Percentiles rank a stretch among this genome's conserved stretches.
phyloP scores from a whole-genome alignment of 768 basidiomycete species.

The Thelephora ganbajun region DNA sequence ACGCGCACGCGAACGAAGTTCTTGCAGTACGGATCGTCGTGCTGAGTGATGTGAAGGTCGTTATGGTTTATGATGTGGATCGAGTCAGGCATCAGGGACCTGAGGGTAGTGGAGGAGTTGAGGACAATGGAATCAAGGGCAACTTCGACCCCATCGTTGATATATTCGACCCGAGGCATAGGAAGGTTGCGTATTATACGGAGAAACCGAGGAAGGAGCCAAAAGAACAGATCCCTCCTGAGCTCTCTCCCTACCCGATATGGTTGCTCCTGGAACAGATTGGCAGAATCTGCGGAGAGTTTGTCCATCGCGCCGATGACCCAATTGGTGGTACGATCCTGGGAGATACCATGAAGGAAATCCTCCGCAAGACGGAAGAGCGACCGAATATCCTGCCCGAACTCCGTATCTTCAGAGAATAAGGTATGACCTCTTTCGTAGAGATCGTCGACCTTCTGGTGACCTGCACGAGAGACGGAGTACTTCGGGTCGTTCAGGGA shows the following conservation, averaged over 20 bases:
- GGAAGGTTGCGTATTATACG: constrained; percentile 12
- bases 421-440: constrained; percentile 9
- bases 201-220: constrained; percentile 14
- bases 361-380: constrained; percentile 8
- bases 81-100: constrained; percentile 14
- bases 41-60: constrained; percentile 7
- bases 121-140: constrained; percentile 14
- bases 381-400: constrained; percentile 6
- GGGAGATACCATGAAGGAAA: constrained; percentile 6
- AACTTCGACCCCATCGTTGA: constrained; percentile 8
- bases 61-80: constrained; percentile 10
- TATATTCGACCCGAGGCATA: constrained; percentile 17
- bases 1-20: constrained; percentile 9
- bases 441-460: constrained; percentile 4
- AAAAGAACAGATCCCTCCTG: constrained; percentile 7
- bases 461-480: constrained; percentile 7
- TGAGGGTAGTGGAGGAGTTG: constrained; percentile 5
- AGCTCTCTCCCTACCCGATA: constrained; percentile 6
- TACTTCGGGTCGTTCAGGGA: constrained; percentile 10
- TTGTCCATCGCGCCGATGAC: constrained; percentile 8
- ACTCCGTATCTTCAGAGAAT: constrained; percentile 3
- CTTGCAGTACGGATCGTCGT: constrained; percentile 2
- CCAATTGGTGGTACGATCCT: constrained; percentile 9
- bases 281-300: constrained; percentile 1
- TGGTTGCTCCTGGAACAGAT: constrained; percentile 2